phyloP scores from a whole-genome alignment of 164 flowering plant genomes.

The Kalanchoe fedtschenkoi region DNA sequence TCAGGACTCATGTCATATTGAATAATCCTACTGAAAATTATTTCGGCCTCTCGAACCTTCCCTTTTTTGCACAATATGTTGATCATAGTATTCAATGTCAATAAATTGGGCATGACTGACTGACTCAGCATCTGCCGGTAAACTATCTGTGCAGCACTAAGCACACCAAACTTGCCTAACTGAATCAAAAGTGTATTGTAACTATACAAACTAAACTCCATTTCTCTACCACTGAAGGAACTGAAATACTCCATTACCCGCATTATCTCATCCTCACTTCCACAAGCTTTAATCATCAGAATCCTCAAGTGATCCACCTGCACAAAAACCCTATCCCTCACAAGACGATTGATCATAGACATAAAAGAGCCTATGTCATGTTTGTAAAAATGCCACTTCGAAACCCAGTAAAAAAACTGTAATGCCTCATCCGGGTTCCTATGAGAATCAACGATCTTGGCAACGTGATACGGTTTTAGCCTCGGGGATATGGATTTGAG shows the following conservation, averaged over 20 bases:
- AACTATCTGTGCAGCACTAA: conserved; percentile 30
- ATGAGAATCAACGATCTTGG: conserved; percentile 28
- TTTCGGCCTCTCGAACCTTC: conserved; percentile 46
- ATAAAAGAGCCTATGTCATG: conserved; percentile 34
- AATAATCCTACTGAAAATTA: conserved; percentile 34
- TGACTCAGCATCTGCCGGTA: conserved; percentile 34
- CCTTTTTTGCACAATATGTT: conserved; percentile 68
- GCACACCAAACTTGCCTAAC: conserved; percentile 59
- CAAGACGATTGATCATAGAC: conserved; percentile 47
- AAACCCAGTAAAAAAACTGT: conserved; percentile 54
- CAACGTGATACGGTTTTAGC: conserved; percentile 40
- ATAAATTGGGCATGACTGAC: conserved; percentile 45
- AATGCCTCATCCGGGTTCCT: conserved; percentile 25
- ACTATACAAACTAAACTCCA: conserved; percentile 39
- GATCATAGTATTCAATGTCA: conserved; percentile 63
- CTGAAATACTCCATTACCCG: conserved; percentile 40
- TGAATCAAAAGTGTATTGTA: conserved; percentile 59
- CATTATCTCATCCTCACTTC: conserved; percentile 34
- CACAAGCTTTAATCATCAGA: conserved; percentile 55
- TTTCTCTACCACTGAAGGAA: conserved; percentile 25
- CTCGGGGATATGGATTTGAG: conserved; percentile 16
- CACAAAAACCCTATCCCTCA: conserved; percentile 24
- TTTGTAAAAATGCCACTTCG: conserved; percentile 38
- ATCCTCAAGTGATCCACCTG: conserved; percentile 53
- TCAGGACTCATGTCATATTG: conserved; percentile 45